These are phyloP conservation scores for Inonotus hispidus DNA, from an alignment of 1,284 basidiomycete species.

Conservation along the genomic window DNA sequence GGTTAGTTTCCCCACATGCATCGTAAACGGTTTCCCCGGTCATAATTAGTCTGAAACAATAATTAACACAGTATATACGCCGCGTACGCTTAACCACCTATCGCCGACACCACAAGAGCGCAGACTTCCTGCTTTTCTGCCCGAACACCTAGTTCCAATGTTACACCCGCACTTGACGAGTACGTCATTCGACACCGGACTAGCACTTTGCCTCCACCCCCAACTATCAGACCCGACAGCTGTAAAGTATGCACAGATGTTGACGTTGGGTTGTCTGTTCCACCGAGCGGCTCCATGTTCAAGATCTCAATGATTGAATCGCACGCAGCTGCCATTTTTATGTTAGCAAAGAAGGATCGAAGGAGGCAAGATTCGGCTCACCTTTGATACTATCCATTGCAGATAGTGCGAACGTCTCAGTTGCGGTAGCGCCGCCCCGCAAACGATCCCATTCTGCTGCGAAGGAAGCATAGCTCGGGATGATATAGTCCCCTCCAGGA, in stretches of 20 bases:
- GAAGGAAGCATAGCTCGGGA: conserved; percentile 90
- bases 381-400: conserved; percentile 93
- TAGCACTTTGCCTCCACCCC: conserved; percentile 90
- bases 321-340: conserved; percentile 64
- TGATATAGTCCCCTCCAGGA: conserved; percentile 89
- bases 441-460: conserved; percentile 93
- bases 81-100: conserved; percentile 54
- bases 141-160: conserved; percentile 88
- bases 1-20: background rate
- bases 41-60: background rate
- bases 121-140: conserved; percentile 87
- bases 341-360: conserved; percentile 18
- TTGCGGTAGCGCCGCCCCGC: conserved; percentile 66
- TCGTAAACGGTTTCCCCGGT: background rate
- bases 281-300: conserved; percentile 95
- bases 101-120: conserved; percentile 85
- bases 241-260: conserved; percentile 92
- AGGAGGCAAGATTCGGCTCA: conserved; percentile 34
- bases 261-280: conserved; percentile 76
- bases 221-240: conserved; percentile 82
- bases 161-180: conserved; percentile 87
- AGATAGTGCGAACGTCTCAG: conserved; percentile 92
- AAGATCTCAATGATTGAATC: conserved; percentile 91
- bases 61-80: background rate
- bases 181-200: conserved; percentile 95